Evolutionary conservation across 805 yeast genomes (phyloP).

Genomic region (Zygosaccharomyces siamensis): DNA sequence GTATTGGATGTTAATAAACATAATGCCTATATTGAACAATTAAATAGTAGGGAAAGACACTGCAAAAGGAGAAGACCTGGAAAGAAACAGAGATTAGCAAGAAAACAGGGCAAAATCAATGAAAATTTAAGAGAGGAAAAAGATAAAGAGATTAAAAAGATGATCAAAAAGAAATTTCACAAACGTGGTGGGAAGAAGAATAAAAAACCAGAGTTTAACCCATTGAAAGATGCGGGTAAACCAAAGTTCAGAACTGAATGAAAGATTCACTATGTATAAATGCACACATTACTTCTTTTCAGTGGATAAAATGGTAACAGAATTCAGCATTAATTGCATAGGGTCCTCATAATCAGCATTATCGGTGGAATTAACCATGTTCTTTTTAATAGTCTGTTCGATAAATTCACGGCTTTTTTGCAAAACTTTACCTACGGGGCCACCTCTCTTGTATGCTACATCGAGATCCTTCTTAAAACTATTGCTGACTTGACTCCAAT

Average conservation of each 20-base stretch:
- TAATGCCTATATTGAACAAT: slow-evolving; percentile 18
- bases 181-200: slow-evolving; percentile 38
- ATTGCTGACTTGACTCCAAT: slow-evolving; percentile 26
- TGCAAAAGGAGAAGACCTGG: slow-evolving; percentile 29
- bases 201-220: slow-evolving; percentile 23
- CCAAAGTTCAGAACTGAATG: slow-evolving; percentile 19
- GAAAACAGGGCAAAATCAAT: slow-evolving; percentile 21
- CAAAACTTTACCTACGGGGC: slow-evolving; percentile 34
- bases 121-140: slow-evolving; percentile 24
- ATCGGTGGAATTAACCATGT: slow-evolving; percentile 13
- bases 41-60: slow-evolving; percentile 10
- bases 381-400: slow-evolving; percentile 19
- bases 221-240: slow-evolving; percentile 17
- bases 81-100: slow-evolving; percentile 32
- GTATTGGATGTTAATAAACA: slow-evolving; percentile 17
- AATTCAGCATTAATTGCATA: slow-evolving; percentile 22
- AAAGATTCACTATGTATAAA: background rate
- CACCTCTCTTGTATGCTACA: slow-evolving; percentile 32
- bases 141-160: slow-evolving; percentile 24
- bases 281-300: background rate
- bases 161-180: slow-evolving; percentile 33
- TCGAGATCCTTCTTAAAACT: slow-evolving; percentile 32
- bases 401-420: slow-evolving; percentile 21
- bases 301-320: slow-evolving; percentile 17
- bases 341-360: slow-evolving; percentile 15